Base-by-base conservation (phyloP, 1,284 basidiomycete genomes). In the Cryptococcus sp. region DNA sequence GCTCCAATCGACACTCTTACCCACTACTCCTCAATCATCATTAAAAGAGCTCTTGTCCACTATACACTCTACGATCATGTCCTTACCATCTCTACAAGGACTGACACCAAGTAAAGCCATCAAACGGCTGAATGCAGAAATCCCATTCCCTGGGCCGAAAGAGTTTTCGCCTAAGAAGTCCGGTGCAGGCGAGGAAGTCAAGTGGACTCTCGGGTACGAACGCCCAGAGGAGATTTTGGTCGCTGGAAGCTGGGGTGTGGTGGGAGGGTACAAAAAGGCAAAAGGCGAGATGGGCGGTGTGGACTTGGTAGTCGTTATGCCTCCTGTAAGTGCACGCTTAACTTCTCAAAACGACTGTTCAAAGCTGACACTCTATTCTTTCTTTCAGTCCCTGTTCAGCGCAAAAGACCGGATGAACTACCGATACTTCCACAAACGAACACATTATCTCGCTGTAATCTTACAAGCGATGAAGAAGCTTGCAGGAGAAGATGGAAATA, bases 321-420 rank as follows among this genome's bases (percentile, higher is more conserved):
- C 93, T 15, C 73, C 83, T 38, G 92, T 93, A 68, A 66, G 88
- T 67, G 10, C 1, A 3, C 65, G 15, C 40, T 17, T 16, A 38
- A 3, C 23, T 4, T 22, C 15, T 4, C n/a, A 44, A 44, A 16
- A 44, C 2, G 41, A 15, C n/a, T n/a, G n/a, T 8, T 44, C 13
- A 2, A 15, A 23, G 20, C 50, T 57, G 43, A 57, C n/a, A 13
- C n/a, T n/a, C n/a, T 39, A 6, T 17, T 23, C 8, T n/a, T 26
- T 40, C 45, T 48, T 51, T 16, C 46, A 20, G 75, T 52, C 55
- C 23, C 64, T 97, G 25, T 93, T 99, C 69, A 92, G 96, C 79
- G 90, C 94, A 66, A 99, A 98, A 75, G 95, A 99, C 73, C 91
- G 93, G 65, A 80, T 93, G 55, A 89, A 94, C 72, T 85, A 86